Percentiles rank a stretch among this genome's conserved stretches.
Conservation (phyloP, 208 protist species). For the Trypanosoma mega region DNA sequence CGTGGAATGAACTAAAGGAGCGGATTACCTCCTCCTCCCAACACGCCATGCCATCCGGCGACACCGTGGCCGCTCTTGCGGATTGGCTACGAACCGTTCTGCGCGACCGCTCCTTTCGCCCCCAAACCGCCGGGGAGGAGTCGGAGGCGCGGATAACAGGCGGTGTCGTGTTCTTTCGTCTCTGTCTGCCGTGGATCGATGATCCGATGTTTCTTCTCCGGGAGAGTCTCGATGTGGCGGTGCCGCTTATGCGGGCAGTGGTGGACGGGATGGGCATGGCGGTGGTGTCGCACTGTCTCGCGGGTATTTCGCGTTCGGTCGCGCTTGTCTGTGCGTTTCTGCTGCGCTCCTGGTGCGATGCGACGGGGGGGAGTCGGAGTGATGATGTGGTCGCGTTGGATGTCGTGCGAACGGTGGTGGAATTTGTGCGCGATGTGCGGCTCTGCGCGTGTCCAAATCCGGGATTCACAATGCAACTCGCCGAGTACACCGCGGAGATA, state of each 20-base stretch:
- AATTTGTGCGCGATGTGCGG: conserved; percentile 31
- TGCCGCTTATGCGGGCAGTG: conserved; percentile 18
- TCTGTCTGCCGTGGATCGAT: conserved; percentile 26
- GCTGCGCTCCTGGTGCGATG: conserved; percentile 38
- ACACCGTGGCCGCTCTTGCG: too few relatives aligned
- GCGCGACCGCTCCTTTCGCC: not conserved
- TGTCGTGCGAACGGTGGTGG: conserved; percentile 18
- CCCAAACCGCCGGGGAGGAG: not conserved
- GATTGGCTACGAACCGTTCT: not conserved
- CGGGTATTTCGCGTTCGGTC: conserved; percentile 66
- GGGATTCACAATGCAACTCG: conserved; percentile 28
- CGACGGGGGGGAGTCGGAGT: conserved; percentile 8
- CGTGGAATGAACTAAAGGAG: conserved; percentile 21
- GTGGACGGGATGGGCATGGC: conserved; percentile 12
- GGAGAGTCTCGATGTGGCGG: conserved; percentile 11
- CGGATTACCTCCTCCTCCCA: not conserved
- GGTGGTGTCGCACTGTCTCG: conserved; percentile 71
- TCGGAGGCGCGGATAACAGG: not conserved
- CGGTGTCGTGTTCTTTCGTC: conserved; percentile 3
- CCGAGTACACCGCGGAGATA: conserved; percentile 16
- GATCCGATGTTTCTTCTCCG: conserved; percentile 14
- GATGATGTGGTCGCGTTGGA: not conserved
- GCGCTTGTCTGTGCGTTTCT: conserved; percentile 64
- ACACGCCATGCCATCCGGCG: too few relatives aligned
- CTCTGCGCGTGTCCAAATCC: conserved; percentile 33